Evolutionary conservation across 805 yeast genomes (phyloP), one percentile per base, ranked within the genome.

Genomic region (Maudiozyma barnettii): DNA sequence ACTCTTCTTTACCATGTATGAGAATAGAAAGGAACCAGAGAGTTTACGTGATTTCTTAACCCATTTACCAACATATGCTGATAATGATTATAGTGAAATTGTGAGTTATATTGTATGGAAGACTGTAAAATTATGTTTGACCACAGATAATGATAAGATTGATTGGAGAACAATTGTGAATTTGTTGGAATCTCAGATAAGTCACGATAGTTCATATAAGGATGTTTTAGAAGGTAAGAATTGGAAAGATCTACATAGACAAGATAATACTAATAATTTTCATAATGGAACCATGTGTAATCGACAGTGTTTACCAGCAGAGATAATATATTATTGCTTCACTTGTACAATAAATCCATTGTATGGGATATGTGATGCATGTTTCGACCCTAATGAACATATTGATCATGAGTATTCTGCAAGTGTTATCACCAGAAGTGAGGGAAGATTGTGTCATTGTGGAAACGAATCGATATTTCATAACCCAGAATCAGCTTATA

Each of bases 351-450:
- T 51, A 22, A 60, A 62, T 41, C 66, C 63, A 13, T 47, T 59
- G 20, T 59, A 57, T 52, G 72, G 55, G 51, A 54, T 90, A 9
- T 90, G 98, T 61, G 74, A 81, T 10, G 69, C 74, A 49, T 90
- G 98, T 61, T 90, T 72, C 65, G 78, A 81, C 44, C 78, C 80
- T 2, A 78, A 77, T 4, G 72, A 75, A 47, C 98, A 90, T 64
- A 59, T 60, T 33, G 91, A 79, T 41, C 98, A 90, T 62, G 41
- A 51, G 3, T 64, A 56, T 41, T 55, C 57, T 5, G 58, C 60
- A 1, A 57, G 56, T 43, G 51, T 57, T 2, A 60, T 60, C 1
- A 55, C 53, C 18, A 50, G 65, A 47, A 54, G 59, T 1, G 65
- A 64, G 39, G 66, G 66, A 6, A 54, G 62, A 29, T 53, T 61